A percentile compares a stretch with the other conserved stretches of the same genome.
Evolutionary conservation across 768 basidiomycete species (phyloP).

Genomic region (Lyophyllum semitale): DNA sequence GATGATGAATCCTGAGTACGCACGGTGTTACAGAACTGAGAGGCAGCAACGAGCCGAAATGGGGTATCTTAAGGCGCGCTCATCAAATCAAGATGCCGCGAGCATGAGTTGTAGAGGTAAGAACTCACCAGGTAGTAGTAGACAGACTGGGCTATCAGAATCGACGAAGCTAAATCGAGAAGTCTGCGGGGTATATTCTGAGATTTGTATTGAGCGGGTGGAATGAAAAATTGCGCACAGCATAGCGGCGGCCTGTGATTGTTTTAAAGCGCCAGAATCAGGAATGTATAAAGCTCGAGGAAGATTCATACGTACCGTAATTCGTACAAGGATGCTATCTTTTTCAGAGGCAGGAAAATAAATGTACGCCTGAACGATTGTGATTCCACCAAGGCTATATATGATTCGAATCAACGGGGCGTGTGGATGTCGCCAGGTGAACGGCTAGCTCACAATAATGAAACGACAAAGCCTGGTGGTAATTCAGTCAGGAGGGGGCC

Average conservation of each 20-base stretch:
- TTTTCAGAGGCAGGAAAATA: constrained; percentile 33
- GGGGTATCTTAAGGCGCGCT: constrained; percentile 34
- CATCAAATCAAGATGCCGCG: background rate
- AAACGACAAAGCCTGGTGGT: constrained; percentile 27
- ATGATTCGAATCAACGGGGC: background rate
- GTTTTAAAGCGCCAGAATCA: background rate
- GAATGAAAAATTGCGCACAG: constrained; percentile 19
- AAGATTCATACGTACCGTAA: constrained; percentile 25
- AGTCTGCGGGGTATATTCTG: constrained; percentile 16
- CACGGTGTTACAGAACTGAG: constrained; percentile 41
- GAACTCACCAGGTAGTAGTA: constrained; percentile 43
- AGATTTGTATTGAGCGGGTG: background rate
- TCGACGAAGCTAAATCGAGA: constrained; percentile 40
- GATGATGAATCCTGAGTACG: constrained; percentile 21
- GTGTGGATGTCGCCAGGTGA: background rate
- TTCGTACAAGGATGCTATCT: constrained; percentile 29
- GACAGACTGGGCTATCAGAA: constrained; percentile 42
- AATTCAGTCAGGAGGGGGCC: background rate
- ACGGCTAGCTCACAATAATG: constrained; percentile 23
- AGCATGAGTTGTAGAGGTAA: background rate
- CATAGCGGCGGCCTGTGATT: constrained; percentile 25
- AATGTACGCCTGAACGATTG: constrained; percentile 40
- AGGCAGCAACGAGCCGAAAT: constrained; percentile 41
- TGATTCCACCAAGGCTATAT: constrained; percentile 40
- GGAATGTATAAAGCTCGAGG: background rate